These are phyloP conservation scores for Cryptococcus sp. DNA, from an alignment of 1,284 basidiomycete genomes.

Conservation along the genomic window DNA sequence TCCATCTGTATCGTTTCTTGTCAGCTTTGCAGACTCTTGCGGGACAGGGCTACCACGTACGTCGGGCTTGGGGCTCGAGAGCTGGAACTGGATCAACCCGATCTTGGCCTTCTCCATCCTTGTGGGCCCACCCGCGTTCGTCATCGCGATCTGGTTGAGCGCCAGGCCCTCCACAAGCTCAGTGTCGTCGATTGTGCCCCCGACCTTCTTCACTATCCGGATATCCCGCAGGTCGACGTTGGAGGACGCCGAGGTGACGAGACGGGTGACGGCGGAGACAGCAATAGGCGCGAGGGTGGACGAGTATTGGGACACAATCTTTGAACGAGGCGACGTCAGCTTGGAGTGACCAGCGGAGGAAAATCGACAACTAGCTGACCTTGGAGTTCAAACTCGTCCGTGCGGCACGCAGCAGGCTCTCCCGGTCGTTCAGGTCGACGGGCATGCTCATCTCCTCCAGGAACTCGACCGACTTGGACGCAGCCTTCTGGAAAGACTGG, in stretches of 20 bases:
- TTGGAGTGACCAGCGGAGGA: background rate
- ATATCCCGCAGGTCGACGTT: constrained; percentile 97
- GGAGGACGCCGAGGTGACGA: constrained; percentile 78
- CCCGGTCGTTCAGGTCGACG: constrained; percentile 84
- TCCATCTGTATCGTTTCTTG: constrained; percentile 73
- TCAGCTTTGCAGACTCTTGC: background rate
- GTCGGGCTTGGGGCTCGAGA: constrained; percentile 96
- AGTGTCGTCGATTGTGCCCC: constrained; percentile 98
- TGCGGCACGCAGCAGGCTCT: constrained; percentile 83
- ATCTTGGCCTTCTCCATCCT: constrained; percentile 99
- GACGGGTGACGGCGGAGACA: constrained; percentile 88
- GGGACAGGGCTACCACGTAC: constrained; percentile 54
- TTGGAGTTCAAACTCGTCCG: constrained; percentile 97
- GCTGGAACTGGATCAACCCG: constrained; percentile 96
- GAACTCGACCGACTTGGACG: constrained; percentile 89
- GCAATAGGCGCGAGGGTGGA: constrained; percentile 96
- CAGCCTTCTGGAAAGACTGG: constrained; percentile 91
- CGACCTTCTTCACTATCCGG: constrained; percentile 96
- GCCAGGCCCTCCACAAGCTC: constrained; percentile 95
- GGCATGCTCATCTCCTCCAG: constrained; percentile 90
- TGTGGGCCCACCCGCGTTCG: constrained; percentile 85
- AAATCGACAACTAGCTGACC: constrained; percentile 51
- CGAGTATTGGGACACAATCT: constrained; percentile 99
- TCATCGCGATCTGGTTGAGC: constrained; percentile 90
- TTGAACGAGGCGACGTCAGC: background rate